Percentiles rank a stretch among this genome's conserved stretches.
Evolutionary conservation across 495 filamentous ascomycete genomes (phyloP).

Genomic region (Penicillium bialowiezense): DNA sequence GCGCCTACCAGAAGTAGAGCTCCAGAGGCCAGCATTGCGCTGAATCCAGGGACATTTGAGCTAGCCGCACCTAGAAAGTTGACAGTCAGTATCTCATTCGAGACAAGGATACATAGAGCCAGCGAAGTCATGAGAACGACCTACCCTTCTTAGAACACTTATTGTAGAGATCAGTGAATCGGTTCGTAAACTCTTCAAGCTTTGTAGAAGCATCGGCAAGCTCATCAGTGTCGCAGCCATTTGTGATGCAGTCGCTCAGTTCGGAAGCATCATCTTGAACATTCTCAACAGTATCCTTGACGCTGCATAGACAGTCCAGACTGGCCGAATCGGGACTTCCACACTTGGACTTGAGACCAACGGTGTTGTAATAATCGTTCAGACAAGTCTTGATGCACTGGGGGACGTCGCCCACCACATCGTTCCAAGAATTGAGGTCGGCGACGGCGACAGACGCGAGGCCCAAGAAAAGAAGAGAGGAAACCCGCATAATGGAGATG

Average conservation of each 20-base stretch:
- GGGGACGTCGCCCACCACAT: conserved; percentile 1
- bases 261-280: not conserved
- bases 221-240: not conserved
- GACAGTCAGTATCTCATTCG: not conserved
- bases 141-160: not conserved
- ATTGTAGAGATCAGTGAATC: not conserved
- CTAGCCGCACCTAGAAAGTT: not conserved
- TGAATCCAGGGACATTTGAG: not conserved
- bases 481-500: not conserved
- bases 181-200: not conserved
- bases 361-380: not conserved
- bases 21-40: not conserved
- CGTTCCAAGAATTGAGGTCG: not conserved
- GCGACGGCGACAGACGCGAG: not conserved
- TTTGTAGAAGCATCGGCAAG: not conserved
- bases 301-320: not conserved
- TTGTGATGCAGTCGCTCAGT: not conserved
- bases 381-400: conserved; percentile 3
- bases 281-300: not conserved
- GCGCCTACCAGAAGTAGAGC: conserved; percentile 1
- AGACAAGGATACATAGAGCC: no score
- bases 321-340: not conserved
- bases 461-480: not conserved
- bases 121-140: no score
- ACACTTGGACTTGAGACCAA: conserved; percentile 1